Percentiles rank a stretch among this genome's conserved stretches.
Evolutionary conservation across 495 filamentous ascomycete genomes (phyloP).

Genomic region (Penicillium paxilli): DNA sequence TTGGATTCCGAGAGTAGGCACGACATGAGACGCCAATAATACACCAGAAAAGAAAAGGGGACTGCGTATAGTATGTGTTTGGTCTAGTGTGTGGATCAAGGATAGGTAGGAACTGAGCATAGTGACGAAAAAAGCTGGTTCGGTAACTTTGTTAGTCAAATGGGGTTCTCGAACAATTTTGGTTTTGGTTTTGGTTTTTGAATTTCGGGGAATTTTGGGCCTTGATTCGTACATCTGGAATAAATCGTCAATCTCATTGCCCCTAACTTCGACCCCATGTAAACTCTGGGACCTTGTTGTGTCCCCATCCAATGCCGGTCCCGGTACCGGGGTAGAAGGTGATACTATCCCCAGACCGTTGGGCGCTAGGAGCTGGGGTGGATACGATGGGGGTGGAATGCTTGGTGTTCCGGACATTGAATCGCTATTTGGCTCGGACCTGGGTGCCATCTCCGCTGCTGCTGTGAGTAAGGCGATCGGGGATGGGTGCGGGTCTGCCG

Average conservation of each 20-base stretch:
- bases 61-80: slow-evolving; percentile 44
- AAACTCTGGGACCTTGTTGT: slow-evolving; percentile 28
- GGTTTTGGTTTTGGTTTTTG: too few species aligned
- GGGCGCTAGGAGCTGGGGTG: slow-evolving; percentile 18
- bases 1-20: slow-evolving; percentile 41
- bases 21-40: slow-evolving; percentile 44
- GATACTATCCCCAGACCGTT: slow-evolving; percentile 1
- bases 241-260: slow-evolving; percentile 38
- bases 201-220: not conserved
- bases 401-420: slow-evolving; percentile 11
- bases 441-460: slow-evolving; percentile 29
- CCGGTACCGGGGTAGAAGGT: slow-evolving; percentile 8
- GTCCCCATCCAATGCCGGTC: slow-evolving; percentile 7
- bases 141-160: slow-evolving; percentile 1
- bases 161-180: not conserved
- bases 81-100: slow-evolving; percentile 40
- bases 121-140: slow-evolving; percentile 50
- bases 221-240: slow-evolving; percentile 30
- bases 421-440: not conserved
- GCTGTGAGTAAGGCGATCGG: slow-evolving; percentile 32
- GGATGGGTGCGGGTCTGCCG: slow-evolving; percentile 22
- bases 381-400: slow-evolving; percentile 11
- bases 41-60: slow-evolving; percentile 52
- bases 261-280: slow-evolving; percentile 27
- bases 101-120: slow-evolving; percentile 47